phyloP scores from a whole-genome alignment of 2,329 filamentous ascomycete genomes.

The Plectosphaerella cucumerina region DNA sequence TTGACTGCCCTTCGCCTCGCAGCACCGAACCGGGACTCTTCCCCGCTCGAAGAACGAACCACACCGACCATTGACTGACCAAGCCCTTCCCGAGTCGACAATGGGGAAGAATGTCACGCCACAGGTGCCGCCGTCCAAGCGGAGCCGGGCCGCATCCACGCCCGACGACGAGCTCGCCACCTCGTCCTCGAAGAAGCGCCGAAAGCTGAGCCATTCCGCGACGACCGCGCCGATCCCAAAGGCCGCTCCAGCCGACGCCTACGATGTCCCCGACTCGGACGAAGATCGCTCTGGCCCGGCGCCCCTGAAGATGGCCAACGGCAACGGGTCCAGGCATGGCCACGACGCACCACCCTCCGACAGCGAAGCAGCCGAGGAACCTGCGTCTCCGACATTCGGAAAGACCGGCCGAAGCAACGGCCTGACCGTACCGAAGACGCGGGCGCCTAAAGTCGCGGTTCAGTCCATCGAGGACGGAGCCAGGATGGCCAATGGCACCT shows the following conservation, averaged over 20 bases:
- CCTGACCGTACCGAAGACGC: not conserved
- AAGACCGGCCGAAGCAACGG: not conserved
- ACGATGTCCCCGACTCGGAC: constrained; percentile 18
- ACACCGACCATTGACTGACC: no score
- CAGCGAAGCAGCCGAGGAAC: not conserved
- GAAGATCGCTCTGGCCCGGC: constrained; percentile 8
- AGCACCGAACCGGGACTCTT: no score
- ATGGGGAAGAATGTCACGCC: constrained; percentile 19
- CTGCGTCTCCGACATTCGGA: not conserved
- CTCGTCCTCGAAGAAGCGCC: constrained; percentile 18
- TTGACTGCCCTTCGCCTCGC: no score
- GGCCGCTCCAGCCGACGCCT: constrained; percentile 13
- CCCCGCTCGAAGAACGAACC: no score
- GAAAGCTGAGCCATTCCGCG: constrained; percentile 22
- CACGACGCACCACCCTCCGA: constrained; percentile 15
- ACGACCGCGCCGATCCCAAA: constrained; percentile 21
- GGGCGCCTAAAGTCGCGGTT: not conserved
- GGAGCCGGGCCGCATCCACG: not conserved
- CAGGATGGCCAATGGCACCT: not conserved
- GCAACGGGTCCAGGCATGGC: not conserved
- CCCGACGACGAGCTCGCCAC: not conserved
- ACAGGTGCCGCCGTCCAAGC: constrained; percentile 1
- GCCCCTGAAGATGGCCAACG: not conserved
- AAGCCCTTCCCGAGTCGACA: not conserved
- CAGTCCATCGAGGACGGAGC: not conserved